Evolutionary conservation across 805 yeast genomes (phyloP), one percentile per base, ranked within the genome.

Genomic region (Yamadazyma sp.): DNA sequence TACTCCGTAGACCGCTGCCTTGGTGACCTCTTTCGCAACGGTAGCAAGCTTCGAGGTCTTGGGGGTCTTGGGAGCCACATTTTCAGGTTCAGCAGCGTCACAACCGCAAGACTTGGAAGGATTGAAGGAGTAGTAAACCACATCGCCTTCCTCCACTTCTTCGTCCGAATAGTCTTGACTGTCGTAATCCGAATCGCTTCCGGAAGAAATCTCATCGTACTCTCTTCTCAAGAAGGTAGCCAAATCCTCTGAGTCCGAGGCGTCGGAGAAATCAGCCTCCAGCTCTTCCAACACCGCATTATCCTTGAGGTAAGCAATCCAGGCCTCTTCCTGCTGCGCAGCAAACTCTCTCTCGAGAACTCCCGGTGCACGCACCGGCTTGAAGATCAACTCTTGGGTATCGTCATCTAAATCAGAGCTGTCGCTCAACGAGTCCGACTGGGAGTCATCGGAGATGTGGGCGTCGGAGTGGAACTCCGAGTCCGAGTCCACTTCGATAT

Each of bases 1-100:
- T 8, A 51, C 25, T 4, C 49, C 61, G 40, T 66, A 66, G 8
- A 59, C 23, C 6, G 54, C 32, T 10, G 67, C 72, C 42, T 61
- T 66, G 5, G 49, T 53, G 10, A 49, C 41, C 44, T 66, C 72
- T 40, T 60, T 62, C 6, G 49, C 32, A 11, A 37, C 27, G 5
- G 35, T 6, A 3, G 28, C 12, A 5, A 28, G 17, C 12, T 7
- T 12, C 19, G 5, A 12, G 17, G 31, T 19, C 21, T 28, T 13
- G 11, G 12, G n/a, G 24, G 21, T 13, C 32, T 28, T 13, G 9
- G 32, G n/a, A 28, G 13, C 21, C 32, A 5, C n/a, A 17, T 4
- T 28, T 25, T 4, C n/a, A n/a, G n/a, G n/a, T n/a, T n/a, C n/a
- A n/a, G n/a, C n/a, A n/a, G n/a, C n/a, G n/a, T n/a, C n/a, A n/a